Evolutionary conservation across 2,329 filamentous ascomycete genomes (phyloP), one percentile per base, ranked within the genome.

Genomic region (Didymosphaeria variabile): DNA sequence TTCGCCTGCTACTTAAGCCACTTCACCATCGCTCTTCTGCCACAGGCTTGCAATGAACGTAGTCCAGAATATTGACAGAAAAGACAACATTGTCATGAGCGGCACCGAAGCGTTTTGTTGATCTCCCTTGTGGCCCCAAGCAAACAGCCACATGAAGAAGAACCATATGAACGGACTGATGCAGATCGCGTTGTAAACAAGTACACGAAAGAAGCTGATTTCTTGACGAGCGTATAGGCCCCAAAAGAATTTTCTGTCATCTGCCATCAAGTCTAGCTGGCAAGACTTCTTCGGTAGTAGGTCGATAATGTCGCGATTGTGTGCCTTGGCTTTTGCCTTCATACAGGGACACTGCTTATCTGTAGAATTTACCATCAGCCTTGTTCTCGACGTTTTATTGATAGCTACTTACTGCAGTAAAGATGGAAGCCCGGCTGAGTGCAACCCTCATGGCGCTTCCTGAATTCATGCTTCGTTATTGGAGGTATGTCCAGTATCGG

Each of bases 81-180:
- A 47, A 17, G 58, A 32, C 23, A 60, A 9, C 61, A 60, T 63
- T 2, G 54, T 44, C 45, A 40, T 45, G 19, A 61, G n/a, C 9
- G 56, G 59, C 29, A 64, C 45, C 5, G 36, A 57, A 15, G 62
- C 62, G 59, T 55, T 59, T 49, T 61, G 55, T 8, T 61, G 29
- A 34, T 64, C 62, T 8, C 50, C 45, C 1, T 21, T 10, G 31
- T 61, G 44, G 8, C 45, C 56, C 62, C 56, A 61, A 19, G 17
- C 29, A 36, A 61, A 61, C 12, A 61, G 15, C 62, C 62, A 64
- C 53, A 59, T 54, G 47, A 64, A 57, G n/a, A 59, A 56, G 23
- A 64, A 57, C 55, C 51, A 56, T 1, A 61, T 8, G 7, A 53
- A 13, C 1, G 62, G 59, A 15, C 19, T 21, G 12, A 61, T 40